These are phyloP conservation scores for Corynascus novoguineensis DNA, from an alignment of 495 filamentous ascomycete genomes.

Conservation along the genomic window DNA sequence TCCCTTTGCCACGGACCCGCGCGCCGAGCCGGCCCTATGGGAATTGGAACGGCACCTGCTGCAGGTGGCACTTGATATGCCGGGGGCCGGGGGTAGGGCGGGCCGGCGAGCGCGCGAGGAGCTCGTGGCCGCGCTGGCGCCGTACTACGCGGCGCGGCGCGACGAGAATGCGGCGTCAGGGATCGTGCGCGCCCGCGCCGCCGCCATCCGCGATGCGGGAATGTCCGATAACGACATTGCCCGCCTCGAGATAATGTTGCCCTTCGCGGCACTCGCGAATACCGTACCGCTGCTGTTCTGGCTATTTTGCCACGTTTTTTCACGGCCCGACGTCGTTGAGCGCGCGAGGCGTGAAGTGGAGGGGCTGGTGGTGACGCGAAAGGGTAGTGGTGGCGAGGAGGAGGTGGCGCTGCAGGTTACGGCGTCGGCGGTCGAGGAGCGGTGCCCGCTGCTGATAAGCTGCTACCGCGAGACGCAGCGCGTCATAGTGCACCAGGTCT, in stretches of 20 bases:
- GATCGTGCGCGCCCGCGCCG: slow-evolving; percentile 13
- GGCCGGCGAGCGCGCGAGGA: not conserved
- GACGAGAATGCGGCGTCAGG: slow-evolving; percentile 2
- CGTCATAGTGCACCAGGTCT: slow-evolving; percentile 9
- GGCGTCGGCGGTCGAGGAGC: not conserved
- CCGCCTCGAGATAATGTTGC: slow-evolving; percentile 12
- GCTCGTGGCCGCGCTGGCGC: slow-evolving; percentile 4
- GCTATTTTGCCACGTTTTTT: slow-evolving; percentile 7
- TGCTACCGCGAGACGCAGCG: slow-evolving; percentile 19
- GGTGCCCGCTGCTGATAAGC: slow-evolving; percentile 13
- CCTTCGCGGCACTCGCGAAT: slow-evolving; percentile 17
- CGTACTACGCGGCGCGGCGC: slow-evolving; percentile 2
- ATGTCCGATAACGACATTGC: slow-evolving; percentile 6
- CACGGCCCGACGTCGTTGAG: not conserved
- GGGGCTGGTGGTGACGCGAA: not conserved
- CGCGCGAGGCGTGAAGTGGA: slow-evolving; percentile 9
- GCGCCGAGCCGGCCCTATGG: slow-evolving; percentile 8
- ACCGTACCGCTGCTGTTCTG: slow-evolving; percentile 17
- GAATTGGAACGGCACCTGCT: slow-evolving; percentile 8
- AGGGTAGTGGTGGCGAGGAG: not conserved
- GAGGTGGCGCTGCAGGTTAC: not conserved
- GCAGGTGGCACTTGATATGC: not conserved
- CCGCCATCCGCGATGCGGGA: not conserved
- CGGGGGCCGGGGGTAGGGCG: not conserved
- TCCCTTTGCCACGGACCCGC: slow-evolving; percentile 1